A percentile compares a stretch with the other conserved stretches of the same genome.
Evolutionary conservation across 495 filamentous ascomycete species (phyloP).

Genomic region (Aspergillus biplanus): DNA sequence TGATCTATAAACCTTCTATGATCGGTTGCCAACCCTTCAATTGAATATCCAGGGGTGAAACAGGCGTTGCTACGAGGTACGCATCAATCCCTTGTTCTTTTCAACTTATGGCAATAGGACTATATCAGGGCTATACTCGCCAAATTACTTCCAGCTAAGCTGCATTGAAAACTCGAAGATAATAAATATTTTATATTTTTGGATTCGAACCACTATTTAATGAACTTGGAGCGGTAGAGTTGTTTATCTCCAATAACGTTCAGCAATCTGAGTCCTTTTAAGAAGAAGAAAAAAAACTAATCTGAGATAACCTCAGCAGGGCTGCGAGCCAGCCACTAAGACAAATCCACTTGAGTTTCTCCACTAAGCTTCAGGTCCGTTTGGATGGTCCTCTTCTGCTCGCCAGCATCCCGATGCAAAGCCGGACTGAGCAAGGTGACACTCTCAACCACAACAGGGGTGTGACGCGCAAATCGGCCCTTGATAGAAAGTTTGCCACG

Average conservation of each 20-base stretch:
- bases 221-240: neutral
- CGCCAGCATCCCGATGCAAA: neutral
- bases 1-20: too few relatives aligned
- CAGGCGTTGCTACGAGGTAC: too few relatives aligned
- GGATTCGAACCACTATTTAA: neutral
- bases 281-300: neutral
- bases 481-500: slow-evolving; percentile 51
- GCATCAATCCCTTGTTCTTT: too few relatives aligned
- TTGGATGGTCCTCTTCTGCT: slow-evolving; percentile 30
- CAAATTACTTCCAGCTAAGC: too few relatives aligned
- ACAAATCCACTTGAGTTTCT: slow-evolving; percentile 27
- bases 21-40: too few relatives aligned
- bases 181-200: neutral
- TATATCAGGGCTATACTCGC: too few relatives aligned
- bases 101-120: too few relatives aligned
- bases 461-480: slow-evolving; percentile 56
- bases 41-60: too few relatives aligned
- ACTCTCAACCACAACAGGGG: slow-evolving; percentile 54
- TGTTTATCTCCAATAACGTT: neutral
- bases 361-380: slow-evolving; percentile 31
- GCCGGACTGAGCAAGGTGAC: slow-evolving; percentile 58
- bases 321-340: slow-evolving; percentile 4
- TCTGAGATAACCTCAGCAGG: neutral
- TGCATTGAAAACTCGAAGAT: too few relatives aligned
- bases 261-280: neutral